phyloP scores from a whole-genome alignment of 1,139 yeast genomes.

The Magnusiomyces paraingens region DNA sequence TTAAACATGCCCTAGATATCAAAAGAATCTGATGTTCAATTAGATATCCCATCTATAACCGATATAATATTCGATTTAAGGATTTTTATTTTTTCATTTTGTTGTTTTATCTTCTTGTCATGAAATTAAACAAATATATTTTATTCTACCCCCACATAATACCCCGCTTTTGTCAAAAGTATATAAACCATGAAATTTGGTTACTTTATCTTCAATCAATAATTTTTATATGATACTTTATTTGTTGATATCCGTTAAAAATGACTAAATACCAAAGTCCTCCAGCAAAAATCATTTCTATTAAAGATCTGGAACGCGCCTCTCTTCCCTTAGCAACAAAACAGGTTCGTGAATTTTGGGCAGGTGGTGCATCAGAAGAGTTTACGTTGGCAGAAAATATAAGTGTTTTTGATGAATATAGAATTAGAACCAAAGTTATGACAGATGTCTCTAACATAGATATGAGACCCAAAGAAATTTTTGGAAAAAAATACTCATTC shows the following conservation, averaged over 20 bases:
- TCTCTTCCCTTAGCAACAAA: slow-evolving; percentile 27
- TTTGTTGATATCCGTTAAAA: neutral
- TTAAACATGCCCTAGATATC: no score
- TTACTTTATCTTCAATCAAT: no score
- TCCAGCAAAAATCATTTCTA: slow-evolving; percentile 20
- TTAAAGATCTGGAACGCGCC: slow-evolving; percentile 24
- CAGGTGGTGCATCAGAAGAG: slow-evolving; percentile 35
- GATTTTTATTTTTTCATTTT: no score
- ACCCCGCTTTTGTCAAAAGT: no score
- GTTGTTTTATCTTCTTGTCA: no score
- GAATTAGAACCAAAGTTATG: slow-evolving; percentile 42
- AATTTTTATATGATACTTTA: no score
- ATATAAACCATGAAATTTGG: no score
- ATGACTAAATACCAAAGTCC: slow-evolving; percentile 8
- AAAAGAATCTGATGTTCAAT: no score
- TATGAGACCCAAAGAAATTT: slow-evolving; percentile 34
- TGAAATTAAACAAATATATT: no score
- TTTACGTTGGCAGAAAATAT: slow-evolving; percentile 32
- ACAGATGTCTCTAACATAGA: slow-evolving; percentile 38
- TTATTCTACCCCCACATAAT: no score
- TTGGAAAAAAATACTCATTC: slow-evolving; percentile 39
- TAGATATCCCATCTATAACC: no score
- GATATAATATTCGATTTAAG: no score
- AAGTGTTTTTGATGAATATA: slow-evolving; percentile 28
- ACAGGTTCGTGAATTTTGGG: slow-evolving; percentile 35